Conservation (phyloP, 2,329 filamentous ascomycete genomes). For the Pyrenochaeta sp. region DNA sequence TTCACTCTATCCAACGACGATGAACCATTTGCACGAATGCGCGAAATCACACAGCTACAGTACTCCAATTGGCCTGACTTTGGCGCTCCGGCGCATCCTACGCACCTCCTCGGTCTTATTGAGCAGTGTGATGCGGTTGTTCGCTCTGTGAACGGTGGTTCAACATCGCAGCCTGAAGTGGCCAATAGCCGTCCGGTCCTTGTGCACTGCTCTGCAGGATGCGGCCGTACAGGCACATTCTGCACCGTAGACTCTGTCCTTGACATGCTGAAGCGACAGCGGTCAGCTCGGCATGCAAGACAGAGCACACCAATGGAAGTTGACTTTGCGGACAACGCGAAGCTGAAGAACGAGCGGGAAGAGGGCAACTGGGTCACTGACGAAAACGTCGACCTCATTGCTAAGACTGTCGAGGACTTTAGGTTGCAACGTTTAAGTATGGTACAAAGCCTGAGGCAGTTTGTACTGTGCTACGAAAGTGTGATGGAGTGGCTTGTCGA, state of each 20-base stretch:
- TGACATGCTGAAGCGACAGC: constrained; percentile 94
- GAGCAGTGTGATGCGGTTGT: constrained; percentile 83
- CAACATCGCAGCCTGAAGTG: constrained; percentile 65
- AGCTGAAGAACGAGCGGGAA: constrained; percentile 35
- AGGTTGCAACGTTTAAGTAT: constrained; percentile 88
- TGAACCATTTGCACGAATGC: constrained; percentile 83
- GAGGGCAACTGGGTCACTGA: constrained; percentile 74
- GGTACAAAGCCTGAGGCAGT: constrained; percentile 94
- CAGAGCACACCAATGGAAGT: constrained; percentile 55
- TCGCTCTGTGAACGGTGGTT: constrained; percentile 56
- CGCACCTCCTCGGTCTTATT: constrained; percentile 86
- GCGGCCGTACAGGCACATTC: constrained; percentile 93
- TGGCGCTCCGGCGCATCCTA: constrained; percentile 87
- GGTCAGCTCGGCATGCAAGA: constrained; percentile 47
- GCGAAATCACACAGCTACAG: constrained; percentile 93
- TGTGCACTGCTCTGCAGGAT: constrained; percentile 95
- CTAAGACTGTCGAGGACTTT: constrained; percentile 90
- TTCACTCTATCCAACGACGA: constrained; percentile 81
- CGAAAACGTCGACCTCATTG: constrained; percentile 79
- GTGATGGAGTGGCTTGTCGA: constrained; percentile 83
- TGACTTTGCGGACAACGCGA: constrained; percentile 19
- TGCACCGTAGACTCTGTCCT: constrained; percentile 96
- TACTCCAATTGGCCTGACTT: constrained; percentile 98
- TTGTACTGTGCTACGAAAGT: constrained; percentile 95
- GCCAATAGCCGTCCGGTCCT: constrained; percentile 73